phyloP scores from a whole-genome alignment of 306 rosid genomes.

The Trifolium dubium region DNA sequence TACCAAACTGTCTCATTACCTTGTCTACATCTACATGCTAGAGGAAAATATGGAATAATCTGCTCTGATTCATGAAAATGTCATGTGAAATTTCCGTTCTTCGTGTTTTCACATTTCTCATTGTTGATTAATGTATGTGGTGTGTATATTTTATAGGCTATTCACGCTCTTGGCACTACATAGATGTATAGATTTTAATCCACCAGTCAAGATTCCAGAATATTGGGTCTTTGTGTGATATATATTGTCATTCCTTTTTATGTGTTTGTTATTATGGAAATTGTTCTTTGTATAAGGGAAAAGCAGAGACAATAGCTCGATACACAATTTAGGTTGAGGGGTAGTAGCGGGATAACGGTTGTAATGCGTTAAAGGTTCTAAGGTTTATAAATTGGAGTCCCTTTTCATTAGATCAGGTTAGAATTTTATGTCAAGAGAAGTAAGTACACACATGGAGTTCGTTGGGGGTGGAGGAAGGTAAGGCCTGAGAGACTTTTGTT shows the following conservation, averaged over 20 bases:
- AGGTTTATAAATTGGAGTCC: constrained; percentile 17
- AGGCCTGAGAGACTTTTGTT: neutral
- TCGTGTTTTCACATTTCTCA: constrained; percentile 1
- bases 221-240: neutral
- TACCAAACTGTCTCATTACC: constrained; percentile 5
- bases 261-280: neutral
- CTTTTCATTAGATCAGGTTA: constrained; percentile 22
- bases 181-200: neutral
- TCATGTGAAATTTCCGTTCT: neutral
- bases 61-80: constrained; percentile 21
- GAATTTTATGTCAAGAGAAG: neutral
- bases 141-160: constrained; percentile 10
- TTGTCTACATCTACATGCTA: constrained; percentile 14
- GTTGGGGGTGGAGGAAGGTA: neutral
- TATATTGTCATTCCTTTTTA: constrained; percentile 27
- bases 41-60: constrained; percentile 1
- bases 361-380: constrained; percentile 7
- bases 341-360: neutral
- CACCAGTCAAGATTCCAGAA: neutral
- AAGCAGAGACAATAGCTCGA: constrained; percentile 6
- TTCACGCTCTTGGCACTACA: constrained; percentile 8
- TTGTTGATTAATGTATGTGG: neutral
- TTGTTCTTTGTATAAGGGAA: neutral
- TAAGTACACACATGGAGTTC: neutral
- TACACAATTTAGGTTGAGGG: constrained; percentile 7